Conservation (phyloP, 1,284 basidiomycete species). For the Leccinum griseonigrum region DNA sequence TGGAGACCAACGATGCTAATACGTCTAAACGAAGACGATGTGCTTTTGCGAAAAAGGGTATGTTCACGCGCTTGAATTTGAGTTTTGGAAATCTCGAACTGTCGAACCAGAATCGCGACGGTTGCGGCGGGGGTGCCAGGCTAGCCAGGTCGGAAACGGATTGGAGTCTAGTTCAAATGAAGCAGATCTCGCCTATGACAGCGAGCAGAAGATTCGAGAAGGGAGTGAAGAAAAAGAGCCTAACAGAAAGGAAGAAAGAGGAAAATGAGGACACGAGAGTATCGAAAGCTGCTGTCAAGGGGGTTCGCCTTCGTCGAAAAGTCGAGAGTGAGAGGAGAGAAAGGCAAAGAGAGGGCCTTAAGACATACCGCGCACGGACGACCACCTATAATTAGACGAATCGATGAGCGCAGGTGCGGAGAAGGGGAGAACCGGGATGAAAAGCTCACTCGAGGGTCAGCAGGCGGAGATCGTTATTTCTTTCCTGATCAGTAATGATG, state of each 20-base stretch:
- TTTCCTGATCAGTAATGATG: slow-evolving; percentile 72
- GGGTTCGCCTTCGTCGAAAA: slow-evolving; percentile 61
- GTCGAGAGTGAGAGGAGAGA: slow-evolving; percentile 21
- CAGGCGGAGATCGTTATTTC: slow-evolving; percentile 77
- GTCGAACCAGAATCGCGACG: slow-evolving; percentile 74
- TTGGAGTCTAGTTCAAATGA: slow-evolving; percentile 49
- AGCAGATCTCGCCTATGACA: slow-evolving; percentile 46
- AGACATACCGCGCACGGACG: slow-evolving; percentile 67
- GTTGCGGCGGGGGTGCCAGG: slow-evolving; percentile 53
- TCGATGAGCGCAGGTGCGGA: slow-evolving; percentile 5
- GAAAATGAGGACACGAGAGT: slow-evolving; percentile 14
- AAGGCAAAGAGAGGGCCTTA: slow-evolving; percentile 11
- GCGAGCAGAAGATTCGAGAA: slow-evolving; percentile 56
- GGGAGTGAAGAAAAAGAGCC: slow-evolving; percentile 12
- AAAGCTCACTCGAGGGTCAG: slow-evolving; percentile 71
- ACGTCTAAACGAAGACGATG: slow-evolving; percentile 29
- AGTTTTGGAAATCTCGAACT: slow-evolving; percentile 41
- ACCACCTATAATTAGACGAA: slow-evolving; percentile 56
- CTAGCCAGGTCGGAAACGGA: slow-evolving; percentile 60
- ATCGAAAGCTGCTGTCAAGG: slow-evolving; percentile 53
- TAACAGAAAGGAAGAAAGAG: slow-evolving; percentile 7
- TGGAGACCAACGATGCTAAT: slow-evolving; percentile 21
- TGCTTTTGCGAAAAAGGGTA: slow-evolving; percentile 21
- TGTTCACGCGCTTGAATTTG: slow-evolving; percentile 22
- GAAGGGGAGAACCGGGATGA: slow-evolving; percentile 21